Conservation (phyloP, 257 asterid genomes). For the Solanum chilense region DNA sequence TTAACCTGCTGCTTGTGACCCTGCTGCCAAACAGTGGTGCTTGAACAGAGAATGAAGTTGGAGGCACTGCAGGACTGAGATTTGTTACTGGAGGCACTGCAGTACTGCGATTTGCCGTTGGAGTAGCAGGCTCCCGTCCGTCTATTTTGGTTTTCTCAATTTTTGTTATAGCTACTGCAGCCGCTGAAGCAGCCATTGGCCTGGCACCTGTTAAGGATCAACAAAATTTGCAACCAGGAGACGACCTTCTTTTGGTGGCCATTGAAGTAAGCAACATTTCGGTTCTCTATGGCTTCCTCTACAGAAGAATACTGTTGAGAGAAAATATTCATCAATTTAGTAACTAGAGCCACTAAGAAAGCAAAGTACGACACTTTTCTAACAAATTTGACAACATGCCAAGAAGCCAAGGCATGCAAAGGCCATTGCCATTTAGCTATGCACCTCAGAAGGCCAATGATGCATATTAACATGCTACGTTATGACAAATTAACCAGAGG, state of each 20-base stretch:
- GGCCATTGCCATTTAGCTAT: background rate
- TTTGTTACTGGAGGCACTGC: background rate
- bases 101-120: background rate
- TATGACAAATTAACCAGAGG: background rate
- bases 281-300: constrained; percentile 22
- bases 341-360: background rate
- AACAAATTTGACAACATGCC: background rate
- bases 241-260: constrained; percentile 32
- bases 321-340: background rate
- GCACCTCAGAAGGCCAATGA: background rate
- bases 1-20: background rate
- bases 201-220: constrained; percentile 20
- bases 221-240: constrained; percentile 23
- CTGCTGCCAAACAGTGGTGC: background rate
- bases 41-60: background rate
- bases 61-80: background rate
- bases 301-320: constrained; percentile 14
- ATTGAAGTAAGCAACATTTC: constrained; percentile 22
- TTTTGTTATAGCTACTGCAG: no score
- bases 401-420: background rate
- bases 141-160: background rate
- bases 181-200: no score
- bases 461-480: background rate
- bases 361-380: background rate
- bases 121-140: background rate